Conservation (phyloP, 352 stramenopile species). For the Phytopythium kandeliae region DNA sequence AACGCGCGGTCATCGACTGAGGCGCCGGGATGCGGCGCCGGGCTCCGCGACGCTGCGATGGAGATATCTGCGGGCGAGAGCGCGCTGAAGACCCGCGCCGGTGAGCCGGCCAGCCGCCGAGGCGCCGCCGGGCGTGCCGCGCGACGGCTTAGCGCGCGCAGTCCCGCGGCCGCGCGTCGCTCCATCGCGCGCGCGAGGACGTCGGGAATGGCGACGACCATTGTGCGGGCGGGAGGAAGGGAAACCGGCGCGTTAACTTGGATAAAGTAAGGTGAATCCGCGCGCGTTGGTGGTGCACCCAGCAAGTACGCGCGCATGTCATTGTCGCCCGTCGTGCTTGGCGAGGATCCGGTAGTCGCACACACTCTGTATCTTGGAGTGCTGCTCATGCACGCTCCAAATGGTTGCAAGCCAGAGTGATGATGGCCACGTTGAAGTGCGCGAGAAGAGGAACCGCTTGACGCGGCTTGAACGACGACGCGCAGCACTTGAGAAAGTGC, state of each 20-base stretch:
- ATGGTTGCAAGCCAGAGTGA: conserved; percentile 1
- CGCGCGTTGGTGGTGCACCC: neutral
- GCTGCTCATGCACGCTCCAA: too few relatives aligned
- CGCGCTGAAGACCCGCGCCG: neutral
- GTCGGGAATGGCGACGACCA: too few relatives aligned
- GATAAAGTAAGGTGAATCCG: neutral
- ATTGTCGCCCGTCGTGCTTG: neutral
- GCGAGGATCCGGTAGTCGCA: too few relatives aligned
- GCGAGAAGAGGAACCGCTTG: conserved; percentile 1
- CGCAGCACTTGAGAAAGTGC: conserved; percentile 5
- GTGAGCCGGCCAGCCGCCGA: neutral
- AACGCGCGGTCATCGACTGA: too few relatives aligned
- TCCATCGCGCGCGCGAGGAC: too few relatives aligned
- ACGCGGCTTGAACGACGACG: too few relatives aligned
- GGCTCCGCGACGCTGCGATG: neutral
- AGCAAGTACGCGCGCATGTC: neutral
- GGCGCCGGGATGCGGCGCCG: neutral
- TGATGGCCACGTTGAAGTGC: conserved; percentile 4
- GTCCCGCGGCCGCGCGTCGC: neutral
- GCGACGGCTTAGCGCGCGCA: neutral
- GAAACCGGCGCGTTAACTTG: neutral
- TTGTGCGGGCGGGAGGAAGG: too few relatives aligned
- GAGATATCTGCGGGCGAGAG: neutral
- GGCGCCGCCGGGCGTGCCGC: neutral
- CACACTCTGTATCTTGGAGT: too few relatives aligned